Conservation (phyloP, 1,284 basidiomycete species). For the Boletus coffeatus region DNA sequence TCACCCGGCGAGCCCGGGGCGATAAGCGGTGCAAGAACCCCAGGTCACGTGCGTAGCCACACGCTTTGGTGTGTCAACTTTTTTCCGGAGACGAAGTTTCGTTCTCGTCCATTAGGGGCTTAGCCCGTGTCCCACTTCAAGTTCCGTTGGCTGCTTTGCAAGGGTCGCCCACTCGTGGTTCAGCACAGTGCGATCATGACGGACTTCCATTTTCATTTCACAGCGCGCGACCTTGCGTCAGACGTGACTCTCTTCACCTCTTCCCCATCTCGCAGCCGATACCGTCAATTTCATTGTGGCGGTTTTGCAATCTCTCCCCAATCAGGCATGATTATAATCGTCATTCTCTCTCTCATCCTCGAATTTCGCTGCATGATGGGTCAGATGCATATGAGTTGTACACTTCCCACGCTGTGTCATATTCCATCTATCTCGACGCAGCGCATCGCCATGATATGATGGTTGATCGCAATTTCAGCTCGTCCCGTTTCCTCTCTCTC, state of each 20-base stretch:
- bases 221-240: constrained; percentile 5
- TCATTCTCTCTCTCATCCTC: not conserved
- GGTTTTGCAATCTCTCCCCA: not conserved
- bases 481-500: not conserved
- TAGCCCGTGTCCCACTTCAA: constrained; percentile 10
- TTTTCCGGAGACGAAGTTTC: not conserved
- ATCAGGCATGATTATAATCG: constrained; percentile 7
- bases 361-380: not conserved
- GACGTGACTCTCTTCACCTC: not conserved
- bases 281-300: constrained; percentile 8
- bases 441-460: not conserved
- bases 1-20: constrained; percentile 1
- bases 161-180: constrained; percentile 13
- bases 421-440: not conserved
- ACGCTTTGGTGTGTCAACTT: not conserved
- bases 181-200: constrained; percentile 10
- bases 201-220: constrained; percentile 26
- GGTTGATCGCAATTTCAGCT: not conserved
- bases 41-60: constrained; percentile 16
- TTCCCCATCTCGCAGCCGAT: constrained; percentile 20
- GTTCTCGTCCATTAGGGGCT: not conserved
- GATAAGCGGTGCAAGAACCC: constrained; percentile 13
- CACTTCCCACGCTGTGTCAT: not conserved
- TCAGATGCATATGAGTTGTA: not conserved
- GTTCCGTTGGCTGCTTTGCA: constrained; percentile 13